A percentile compares a stretch with the other conserved stretches of the same genome.
Evolutionary conservation across 2,329 filamentous ascomycete genomes (phyloP).

Genomic region (Aspergillus spinulosporus): DNA sequence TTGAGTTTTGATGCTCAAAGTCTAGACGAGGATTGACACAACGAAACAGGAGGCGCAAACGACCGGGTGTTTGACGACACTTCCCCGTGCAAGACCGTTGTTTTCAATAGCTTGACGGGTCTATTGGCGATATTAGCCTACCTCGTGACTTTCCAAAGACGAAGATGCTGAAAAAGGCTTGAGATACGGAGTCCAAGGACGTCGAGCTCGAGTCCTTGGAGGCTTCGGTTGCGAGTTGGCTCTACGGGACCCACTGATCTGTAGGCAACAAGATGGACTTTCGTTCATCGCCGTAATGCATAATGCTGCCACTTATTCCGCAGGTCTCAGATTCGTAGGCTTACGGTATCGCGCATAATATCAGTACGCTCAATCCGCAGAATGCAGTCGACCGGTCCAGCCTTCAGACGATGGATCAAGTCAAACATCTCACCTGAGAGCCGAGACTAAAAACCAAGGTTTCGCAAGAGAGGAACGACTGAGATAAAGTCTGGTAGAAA

Average conservation of each 20-base stretch:
- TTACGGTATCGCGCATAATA: slow-evolving; percentile 5
- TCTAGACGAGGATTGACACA: not conserved
- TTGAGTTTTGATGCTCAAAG: not conserved
- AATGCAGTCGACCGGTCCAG: not conserved
- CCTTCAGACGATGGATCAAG: slow-evolving; percentile 7
- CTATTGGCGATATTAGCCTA: not conserved
- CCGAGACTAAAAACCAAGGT: not conserved
- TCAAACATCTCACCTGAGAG: not conserved
- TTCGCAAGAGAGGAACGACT: not conserved
- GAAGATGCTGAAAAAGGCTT: not conserved
- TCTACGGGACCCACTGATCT: not conserved
- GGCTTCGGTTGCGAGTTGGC: not conserved
- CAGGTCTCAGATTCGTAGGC: not conserved
- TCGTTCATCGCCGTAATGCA: not conserved
- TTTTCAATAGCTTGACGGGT: not conserved
- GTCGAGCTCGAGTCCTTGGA: not conserved
- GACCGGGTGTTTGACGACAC: not conserved
- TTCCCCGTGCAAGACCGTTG: not conserved
- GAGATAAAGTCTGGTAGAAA: not conserved
- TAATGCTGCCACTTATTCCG: not conserved
- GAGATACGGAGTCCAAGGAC: not conserved
- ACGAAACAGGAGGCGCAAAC: not conserved
- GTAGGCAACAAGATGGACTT: not conserved
- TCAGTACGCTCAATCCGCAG: not conserved
- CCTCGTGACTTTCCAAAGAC: not conserved